Evolutionary conservation across 2,329 filamentous ascomycete species (phyloP).

Genomic region (Cladosporium colombiae): DNA sequence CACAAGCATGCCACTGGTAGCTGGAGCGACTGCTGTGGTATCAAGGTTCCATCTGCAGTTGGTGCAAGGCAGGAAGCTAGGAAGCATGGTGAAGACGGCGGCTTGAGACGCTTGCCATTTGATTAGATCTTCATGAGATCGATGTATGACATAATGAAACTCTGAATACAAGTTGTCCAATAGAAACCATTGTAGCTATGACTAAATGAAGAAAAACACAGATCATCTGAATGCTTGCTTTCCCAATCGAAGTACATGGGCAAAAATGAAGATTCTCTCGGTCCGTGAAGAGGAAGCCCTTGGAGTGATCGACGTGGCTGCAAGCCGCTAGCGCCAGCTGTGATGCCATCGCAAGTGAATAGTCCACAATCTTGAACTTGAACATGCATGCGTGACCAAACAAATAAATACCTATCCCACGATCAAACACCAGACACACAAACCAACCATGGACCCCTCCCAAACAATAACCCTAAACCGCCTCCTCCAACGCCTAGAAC

Average conservation of each 20-base stretch:
- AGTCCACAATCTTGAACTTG: not conserved
- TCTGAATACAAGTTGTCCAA: not conserved
- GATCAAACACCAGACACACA: not conserved
- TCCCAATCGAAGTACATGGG: no score
- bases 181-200: not conserved
- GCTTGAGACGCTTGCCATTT: slow-evolving; percentile 75
- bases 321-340: slow-evolving; percentile 15
- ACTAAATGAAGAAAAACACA: not conserved
- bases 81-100: slow-evolving; percentile 66
- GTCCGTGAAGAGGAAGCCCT: not conserved
- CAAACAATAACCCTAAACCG: slow-evolving; percentile 53
- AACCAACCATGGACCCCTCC: slow-evolving; percentile 37
- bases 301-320: slow-evolving; percentile 13
- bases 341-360: slow-evolving; percentile 14
- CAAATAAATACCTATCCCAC: slow-evolving; percentile 1
- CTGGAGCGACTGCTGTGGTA: slow-evolving; percentile 97
- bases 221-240: no score
- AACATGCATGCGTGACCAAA: not conserved
- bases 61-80: slow-evolving; percentile 86
- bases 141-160: not conserved
- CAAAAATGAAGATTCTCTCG: no score
- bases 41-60: slow-evolving; percentile 92
- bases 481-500: slow-evolving; percentile 66
- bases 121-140: slow-evolving; percentile 53
- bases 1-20: slow-evolving; percentile 59